Conservation (phyloP, 495 filamentous ascomycete species). For the Pseudoneurospora amorphoporcata region DNA sequence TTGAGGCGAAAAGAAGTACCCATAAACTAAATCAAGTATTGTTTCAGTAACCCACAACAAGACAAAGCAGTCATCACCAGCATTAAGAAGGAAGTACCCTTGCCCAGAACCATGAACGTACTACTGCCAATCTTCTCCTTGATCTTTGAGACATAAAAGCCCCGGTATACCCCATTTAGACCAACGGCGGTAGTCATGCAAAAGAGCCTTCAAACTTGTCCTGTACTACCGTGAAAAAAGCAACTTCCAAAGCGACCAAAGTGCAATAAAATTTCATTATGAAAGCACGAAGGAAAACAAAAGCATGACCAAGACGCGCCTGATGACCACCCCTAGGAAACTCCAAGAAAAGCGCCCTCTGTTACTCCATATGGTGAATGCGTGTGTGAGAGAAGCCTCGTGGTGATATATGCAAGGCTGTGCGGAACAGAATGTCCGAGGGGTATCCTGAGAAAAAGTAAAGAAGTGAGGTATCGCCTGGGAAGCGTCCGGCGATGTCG, state of each 20-base stretch:
- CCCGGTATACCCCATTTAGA: background rate
- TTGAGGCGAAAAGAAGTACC: background rate
- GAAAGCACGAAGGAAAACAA: background rate
- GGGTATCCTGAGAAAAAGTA: constrained; percentile 15
- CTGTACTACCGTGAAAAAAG: background rate
- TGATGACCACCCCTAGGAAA: background rate
- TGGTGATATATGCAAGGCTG: background rate
- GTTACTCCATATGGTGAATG: background rate
- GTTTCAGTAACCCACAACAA: background rate
- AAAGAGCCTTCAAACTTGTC: background rate
- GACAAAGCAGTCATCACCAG: background rate
- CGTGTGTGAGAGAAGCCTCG: background rate
- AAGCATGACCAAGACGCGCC: background rate
- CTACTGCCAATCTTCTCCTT: background rate
- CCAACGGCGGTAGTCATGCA: background rate
- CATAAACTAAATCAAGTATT: background rate
- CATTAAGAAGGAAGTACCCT: background rate
- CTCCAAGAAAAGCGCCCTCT: background rate
- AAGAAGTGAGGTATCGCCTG: constrained; percentile 4
- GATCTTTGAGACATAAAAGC: background rate
- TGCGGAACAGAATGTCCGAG: background rate
- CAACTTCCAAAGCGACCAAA: background rate
- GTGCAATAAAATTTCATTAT: background rate
- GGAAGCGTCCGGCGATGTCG: constrained; percentile 1
- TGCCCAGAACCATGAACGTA: background rate